A percentile compares a stretch with the other conserved stretches of the same genome.
Conservation (phyloP, 2,329 filamentous ascomycete species). For the Fusarium hostae region DNA sequence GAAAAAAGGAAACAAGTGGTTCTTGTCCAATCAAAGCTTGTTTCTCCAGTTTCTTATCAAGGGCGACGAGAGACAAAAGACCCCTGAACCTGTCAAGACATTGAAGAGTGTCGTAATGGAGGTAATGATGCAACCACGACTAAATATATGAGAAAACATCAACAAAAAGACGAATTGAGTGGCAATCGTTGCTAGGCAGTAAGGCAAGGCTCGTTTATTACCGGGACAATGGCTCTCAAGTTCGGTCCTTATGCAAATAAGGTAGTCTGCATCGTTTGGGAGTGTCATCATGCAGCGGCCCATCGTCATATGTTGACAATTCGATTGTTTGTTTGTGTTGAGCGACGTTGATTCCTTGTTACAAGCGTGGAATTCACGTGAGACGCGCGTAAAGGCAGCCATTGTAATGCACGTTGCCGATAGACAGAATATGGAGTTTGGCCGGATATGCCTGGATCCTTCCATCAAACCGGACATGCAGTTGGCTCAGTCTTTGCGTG, state of each 20-base stretch:
- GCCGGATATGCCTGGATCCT: not conserved
- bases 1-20: constrained; percentile 30
- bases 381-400: not conserved
- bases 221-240: not conserved
- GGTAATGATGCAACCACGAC: constrained; percentile 16
- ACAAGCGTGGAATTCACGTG: not conserved
- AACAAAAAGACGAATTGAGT: not conserved
- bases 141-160: not conserved
- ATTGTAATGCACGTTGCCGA: not conserved
- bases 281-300: not conserved
- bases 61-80: constrained; percentile 14
- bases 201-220: not conserved
- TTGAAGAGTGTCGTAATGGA: constrained; percentile 1
- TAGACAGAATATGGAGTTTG: not conserved
- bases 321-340: not conserved
- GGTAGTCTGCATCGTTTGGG: not conserved
- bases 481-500: not conserved
- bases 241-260: not conserved
- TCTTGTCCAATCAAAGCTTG: constrained; percentile 24
- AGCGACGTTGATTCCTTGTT: not conserved
- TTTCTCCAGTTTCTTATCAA: constrained; percentile 34
- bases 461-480: not conserved
- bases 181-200: not conserved
- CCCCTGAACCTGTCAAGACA: constrained; percentile 19
- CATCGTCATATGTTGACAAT: not conserved